Evolutionary conservation across 2,329 filamentous ascomycete genomes (phyloP).

Genomic region (Cercospora sojina): DNA sequence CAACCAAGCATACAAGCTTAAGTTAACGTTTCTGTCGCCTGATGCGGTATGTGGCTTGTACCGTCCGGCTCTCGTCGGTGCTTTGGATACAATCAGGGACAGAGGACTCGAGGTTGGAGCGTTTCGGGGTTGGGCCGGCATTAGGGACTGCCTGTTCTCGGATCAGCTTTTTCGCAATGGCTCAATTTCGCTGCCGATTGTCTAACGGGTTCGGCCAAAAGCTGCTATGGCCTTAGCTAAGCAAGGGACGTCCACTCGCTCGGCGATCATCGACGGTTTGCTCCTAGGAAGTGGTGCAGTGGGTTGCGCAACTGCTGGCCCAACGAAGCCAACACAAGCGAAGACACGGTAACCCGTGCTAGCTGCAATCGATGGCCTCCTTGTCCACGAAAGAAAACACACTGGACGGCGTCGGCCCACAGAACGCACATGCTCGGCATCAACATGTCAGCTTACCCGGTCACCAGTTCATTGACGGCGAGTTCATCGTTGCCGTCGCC

Average conservation of each 20-base stretch:
- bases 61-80: neutral
- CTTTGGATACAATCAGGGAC: neutral
- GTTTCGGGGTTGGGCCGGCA: neutral
- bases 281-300: neutral
- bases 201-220: neutral
- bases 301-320: neutral
- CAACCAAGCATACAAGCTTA: conserved; percentile 7
- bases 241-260: neutral
- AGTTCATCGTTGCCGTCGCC: neutral
- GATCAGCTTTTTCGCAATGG: neutral
- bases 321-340: neutral
- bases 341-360: neutral
- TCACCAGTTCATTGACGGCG: neutral
- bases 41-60: conserved; percentile 1
- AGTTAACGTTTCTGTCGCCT: conserved; percentile 2
- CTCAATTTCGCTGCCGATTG: neutral
- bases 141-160: neutral
- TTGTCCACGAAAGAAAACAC: neutral
- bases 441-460: neutral
- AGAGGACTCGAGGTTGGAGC: neutral
- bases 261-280: neutral
- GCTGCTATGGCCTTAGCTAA: neutral
- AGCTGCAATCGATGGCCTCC: neutral
- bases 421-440: neutral
- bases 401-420: neutral